phyloP scores from a whole-genome alignment of 108 stramenopile genomes.

The Nitzschia inconspicua region DNA sequence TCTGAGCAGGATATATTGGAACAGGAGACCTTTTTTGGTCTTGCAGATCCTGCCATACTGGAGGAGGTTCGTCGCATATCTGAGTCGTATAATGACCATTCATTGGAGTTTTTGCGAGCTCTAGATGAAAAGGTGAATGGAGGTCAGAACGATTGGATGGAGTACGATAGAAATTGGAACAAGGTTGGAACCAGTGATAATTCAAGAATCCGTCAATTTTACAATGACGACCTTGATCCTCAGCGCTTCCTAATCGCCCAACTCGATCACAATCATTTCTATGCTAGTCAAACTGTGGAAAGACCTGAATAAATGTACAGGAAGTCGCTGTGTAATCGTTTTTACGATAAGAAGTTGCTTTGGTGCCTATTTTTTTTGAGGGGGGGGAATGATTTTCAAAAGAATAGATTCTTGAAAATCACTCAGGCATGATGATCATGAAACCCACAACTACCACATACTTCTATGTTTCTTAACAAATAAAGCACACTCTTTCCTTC shows the following conservation, averaged over 20 bases:
- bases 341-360: too few species aligned
- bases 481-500: constrained; percentile 32
- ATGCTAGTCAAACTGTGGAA: constrained; percentile 47
- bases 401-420: too few species aligned
- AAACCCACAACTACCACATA: too few species aligned
- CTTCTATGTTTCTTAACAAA: too few species aligned
- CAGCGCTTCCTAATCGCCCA: constrained; percentile 77
- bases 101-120: constrained; percentile 45
- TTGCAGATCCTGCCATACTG: constrained; percentile 55
- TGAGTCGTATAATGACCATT: constrained; percentile 50
- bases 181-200: constrained; percentile 5
- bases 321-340: too few species aligned
- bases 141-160: constrained; percentile 20
- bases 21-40: constrained; percentile 60
- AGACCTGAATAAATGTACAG: too few species aligned
- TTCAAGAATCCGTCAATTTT: constrained; percentile 3
- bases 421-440: too few species aligned
- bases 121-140: constrained; percentile 56
- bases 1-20: constrained; percentile 50
- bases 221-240: constrained; percentile 51
- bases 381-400: too few species aligned
- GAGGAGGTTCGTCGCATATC: constrained; percentile 45
- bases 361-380: too few species aligned
- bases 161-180: constrained; percentile 17
- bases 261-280: constrained; percentile 81